These are phyloP conservation scores for Diplogelasinospora grovesii DNA, from an alignment of 495 filamentous ascomycete genomes.

Conservation along the genomic window DNA sequence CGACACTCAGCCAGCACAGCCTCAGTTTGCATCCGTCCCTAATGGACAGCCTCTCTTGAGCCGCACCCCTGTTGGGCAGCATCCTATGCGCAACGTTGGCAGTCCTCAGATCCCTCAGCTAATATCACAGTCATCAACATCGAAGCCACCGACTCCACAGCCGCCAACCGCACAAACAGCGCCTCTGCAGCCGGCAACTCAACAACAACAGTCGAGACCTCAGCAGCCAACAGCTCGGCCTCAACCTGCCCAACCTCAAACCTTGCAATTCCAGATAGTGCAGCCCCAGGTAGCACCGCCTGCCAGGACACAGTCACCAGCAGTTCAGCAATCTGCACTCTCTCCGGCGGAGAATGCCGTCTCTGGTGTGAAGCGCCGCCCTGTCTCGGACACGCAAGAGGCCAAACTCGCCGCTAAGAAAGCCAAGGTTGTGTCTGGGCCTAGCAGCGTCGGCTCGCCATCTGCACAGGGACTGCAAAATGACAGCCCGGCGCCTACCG, in stretches of 20 bases:
- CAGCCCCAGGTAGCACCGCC: slow-evolving; percentile 21
- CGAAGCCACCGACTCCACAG: slow-evolving; percentile 4
- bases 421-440: slow-evolving; percentile 10
- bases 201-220: slow-evolving; percentile 13
- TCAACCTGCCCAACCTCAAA: slow-evolving; percentile 3
- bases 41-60: slow-evolving; percentile 16
- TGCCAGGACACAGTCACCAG: slow-evolving; percentile 3
- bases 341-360: slow-evolving; percentile 1
- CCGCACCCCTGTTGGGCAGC: slow-evolving; percentile 7
- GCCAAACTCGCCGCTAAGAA: slow-evolving; percentile 15
- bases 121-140: no score
- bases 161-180: background rate
- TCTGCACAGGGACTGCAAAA: background rate
- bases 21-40: slow-evolving; percentile 7
- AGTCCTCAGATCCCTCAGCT: slow-evolving; percentile 9
- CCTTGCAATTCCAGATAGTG: background rate
- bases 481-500: background rate
- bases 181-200: slow-evolving; percentile 3
- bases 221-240: slow-evolving; percentile 18
- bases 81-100: slow-evolving; percentile 6
- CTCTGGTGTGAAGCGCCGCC: slow-evolving; percentile 13
- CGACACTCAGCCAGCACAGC: slow-evolving; percentile 9
- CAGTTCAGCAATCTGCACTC: slow-evolving; percentile 3
- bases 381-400: slow-evolving; percentile 8
- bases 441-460: slow-evolving; percentile 1